These are phyloP conservation scores for Penicillium occitanis DNA, from an alignment of 2,329 filamentous ascomycete genomes.

Conservation along the genomic window DNA sequence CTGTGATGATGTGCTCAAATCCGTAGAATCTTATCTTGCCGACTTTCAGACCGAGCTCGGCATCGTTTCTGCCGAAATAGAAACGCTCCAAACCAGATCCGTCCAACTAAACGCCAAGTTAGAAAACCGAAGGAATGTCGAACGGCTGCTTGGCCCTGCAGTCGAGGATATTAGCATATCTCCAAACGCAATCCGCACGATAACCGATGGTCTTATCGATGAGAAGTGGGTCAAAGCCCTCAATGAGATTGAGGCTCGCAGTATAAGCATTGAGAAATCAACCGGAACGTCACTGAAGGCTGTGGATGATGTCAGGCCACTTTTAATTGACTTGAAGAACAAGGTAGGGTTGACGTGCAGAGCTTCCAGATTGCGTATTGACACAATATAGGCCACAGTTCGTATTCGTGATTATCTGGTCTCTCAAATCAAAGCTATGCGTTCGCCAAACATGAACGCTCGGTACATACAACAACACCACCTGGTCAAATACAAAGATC, in stretches of 20 bases:
- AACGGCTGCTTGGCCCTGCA: constrained; percentile 80
- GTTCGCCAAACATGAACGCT: constrained; percentile 94
- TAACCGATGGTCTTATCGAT: constrained; percentile 85
- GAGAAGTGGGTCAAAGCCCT: constrained; percentile 83
- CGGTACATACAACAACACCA: constrained; percentile 95
- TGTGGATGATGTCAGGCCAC: constrained; percentile 76
- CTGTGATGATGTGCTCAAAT: constrained; percentile 90
- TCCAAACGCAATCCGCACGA: constrained; percentile 77
- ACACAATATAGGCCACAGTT: constrained; percentile 68
- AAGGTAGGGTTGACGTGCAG: constrained; percentile 56
- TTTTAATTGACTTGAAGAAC: constrained; percentile 78
- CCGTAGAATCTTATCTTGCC: constrained; percentile 87
- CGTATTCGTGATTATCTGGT: constrained; percentile 93
- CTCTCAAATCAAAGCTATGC: constrained; percentile 86
- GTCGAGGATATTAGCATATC: constrained; percentile 91
- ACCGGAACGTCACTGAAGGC: constrained; percentile 69
- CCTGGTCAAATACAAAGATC: constrained; percentile 82
- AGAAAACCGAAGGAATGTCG: constrained; percentile 84
- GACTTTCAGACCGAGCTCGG: constrained; percentile 93
- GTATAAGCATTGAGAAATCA: constrained; percentile 66
- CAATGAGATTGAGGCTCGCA: constrained; percentile 78
- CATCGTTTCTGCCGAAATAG: constrained; percentile 89
- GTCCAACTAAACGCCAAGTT: constrained; percentile 77
- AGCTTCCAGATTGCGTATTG: constrained; percentile 18
- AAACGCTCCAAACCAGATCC: constrained; percentile 85